Conservation (phyloP, 495 filamentous ascomycete genomes). For the Penicillium maclennaniae region DNA sequence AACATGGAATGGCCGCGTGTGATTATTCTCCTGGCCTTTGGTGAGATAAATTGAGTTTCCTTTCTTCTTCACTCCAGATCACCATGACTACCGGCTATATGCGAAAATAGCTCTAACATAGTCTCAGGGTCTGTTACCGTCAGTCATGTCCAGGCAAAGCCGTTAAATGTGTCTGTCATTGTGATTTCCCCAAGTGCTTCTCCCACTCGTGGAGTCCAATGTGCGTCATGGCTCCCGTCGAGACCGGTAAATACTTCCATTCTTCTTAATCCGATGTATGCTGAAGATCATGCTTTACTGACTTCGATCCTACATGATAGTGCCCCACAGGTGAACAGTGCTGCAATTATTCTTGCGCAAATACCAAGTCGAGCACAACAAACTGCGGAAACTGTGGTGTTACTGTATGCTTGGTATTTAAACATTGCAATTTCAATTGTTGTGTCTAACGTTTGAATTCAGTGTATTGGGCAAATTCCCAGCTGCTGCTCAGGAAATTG, state of each 20-base stretch:
- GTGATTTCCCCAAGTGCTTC: slow-evolving; percentile 4
- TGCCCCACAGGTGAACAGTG: slow-evolving; percentile 13
- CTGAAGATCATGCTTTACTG: too few species aligned
- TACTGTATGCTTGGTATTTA: background rate
- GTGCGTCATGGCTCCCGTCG: slow-evolving; percentile 14
- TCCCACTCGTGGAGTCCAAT: background rate
- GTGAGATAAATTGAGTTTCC: background rate
- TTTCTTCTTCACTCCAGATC: background rate
- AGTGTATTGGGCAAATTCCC: slow-evolving; percentile 16
- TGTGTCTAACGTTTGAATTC: background rate
- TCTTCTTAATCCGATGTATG: too few species aligned
- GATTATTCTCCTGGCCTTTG: slow-evolving; percentile 1
- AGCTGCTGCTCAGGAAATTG: slow-evolving; percentile 19
- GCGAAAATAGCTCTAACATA: background rate
- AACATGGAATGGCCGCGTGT: slow-evolving; percentile 8
- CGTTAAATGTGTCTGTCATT: slow-evolving; percentile 1
- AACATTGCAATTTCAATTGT: too few species aligned
- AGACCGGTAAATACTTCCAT: slow-evolving; percentile 8
- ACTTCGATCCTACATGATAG: background rate
- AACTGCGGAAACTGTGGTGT: slow-evolving; percentile 18
- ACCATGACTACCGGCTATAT: background rate
- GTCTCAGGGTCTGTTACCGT: background rate
- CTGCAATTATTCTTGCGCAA: slow-evolving; percentile 18
- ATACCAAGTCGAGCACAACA: slow-evolving; percentile 4
- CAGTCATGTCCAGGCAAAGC: slow-evolving; percentile 8